Evolutionary conservation across 2,329 filamentous ascomycete genomes (phyloP).

Genomic region (Parafenestella ontariensis): DNA sequence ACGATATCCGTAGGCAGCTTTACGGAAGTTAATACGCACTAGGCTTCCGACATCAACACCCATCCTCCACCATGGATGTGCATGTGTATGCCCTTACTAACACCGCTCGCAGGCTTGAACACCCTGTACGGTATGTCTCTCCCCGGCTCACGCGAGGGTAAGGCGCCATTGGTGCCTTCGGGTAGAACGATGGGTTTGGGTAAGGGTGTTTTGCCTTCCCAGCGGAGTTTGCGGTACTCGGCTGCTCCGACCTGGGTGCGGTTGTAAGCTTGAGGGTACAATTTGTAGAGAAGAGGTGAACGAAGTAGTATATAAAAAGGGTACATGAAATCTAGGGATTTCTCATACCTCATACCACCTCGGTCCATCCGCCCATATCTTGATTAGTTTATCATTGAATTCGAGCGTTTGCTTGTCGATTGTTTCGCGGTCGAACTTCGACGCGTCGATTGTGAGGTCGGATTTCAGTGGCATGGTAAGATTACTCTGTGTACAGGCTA

Average conservation of each 20-base stretch:
- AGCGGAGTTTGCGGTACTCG: constrained; percentile 62
- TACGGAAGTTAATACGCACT: constrained; percentile 8
- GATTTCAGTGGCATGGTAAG: constrained; percentile 37
- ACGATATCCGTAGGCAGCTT: not conserved
- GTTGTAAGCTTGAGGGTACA: not conserved
- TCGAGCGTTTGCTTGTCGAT: constrained; percentile 51
- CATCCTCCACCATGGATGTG: constrained; percentile 64
- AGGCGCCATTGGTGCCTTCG: constrained; percentile 54
- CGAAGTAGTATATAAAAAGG: not conserved
- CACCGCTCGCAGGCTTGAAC: constrained; percentile 58
- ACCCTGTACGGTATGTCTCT: constrained; percentile 61
- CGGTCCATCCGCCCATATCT: constrained; percentile 53
- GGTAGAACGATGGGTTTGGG: constrained; percentile 57
- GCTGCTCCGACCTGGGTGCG: constrained; percentile 57
- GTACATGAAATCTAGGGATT: not conserved
- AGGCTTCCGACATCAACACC: constrained; percentile 52
- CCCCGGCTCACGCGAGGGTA: constrained; percentile 61
- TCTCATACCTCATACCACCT: constrained; percentile 61
- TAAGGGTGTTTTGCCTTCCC: constrained; percentile 60
- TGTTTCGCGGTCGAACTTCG: constrained; percentile 53
- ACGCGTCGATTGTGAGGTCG: constrained; percentile 52
- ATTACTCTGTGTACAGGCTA: not conserved
- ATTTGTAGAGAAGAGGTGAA: not conserved
- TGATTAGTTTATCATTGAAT: constrained; percentile 55
- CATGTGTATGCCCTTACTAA: constrained; percentile 56